A percentile compares a stretch with the other conserved stretches of the same genome.
phyloP scores from a whole-genome alignment of 495 filamentous ascomycete species.

The Neurospora sp. region DNA sequence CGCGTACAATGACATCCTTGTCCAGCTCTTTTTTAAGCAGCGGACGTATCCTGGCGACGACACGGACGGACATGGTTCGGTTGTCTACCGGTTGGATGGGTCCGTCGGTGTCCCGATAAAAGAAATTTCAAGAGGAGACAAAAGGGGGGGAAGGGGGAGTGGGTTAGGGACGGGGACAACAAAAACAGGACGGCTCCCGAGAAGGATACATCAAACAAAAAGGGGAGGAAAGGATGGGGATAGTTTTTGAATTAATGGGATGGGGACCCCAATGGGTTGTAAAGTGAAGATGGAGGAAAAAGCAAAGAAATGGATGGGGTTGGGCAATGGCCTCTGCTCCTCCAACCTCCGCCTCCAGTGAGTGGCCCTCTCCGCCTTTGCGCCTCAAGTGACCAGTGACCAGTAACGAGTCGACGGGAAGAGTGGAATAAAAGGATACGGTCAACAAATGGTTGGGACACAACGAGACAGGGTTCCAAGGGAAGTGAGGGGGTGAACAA shows the following conservation, averaged over 20 bases:
- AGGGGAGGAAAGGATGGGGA: not conserved
- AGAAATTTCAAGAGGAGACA: not conserved
- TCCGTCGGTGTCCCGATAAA: not conserved
- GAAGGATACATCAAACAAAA: not conserved
- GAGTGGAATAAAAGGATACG: not conserved
- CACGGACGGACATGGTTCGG: conserved; percentile 56
- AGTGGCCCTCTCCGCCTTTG: not conserved
- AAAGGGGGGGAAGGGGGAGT: not conserved
- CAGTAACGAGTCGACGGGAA: not conserved
- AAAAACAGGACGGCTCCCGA: not conserved
- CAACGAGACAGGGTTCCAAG: not conserved
- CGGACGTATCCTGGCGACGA: conserved; percentile 83
- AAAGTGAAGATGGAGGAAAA: too few relatives aligned
- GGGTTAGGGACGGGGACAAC: not conserved
- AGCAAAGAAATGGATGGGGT: not conserved
- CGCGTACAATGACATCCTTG: conserved; percentile 72
- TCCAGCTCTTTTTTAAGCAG: conserved; percentile 73
- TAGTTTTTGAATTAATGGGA: not conserved
- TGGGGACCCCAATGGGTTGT: not conserved
- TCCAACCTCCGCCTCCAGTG: not conserved
- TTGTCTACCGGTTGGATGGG: not conserved
- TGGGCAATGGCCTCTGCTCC: not conserved
- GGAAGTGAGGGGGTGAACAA: not conserved
- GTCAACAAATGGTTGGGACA: not conserved
- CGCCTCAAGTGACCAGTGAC: not conserved